These are phyloP conservation scores for Pyrenophora teres DNA, from an alignment of 2,329 filamentous ascomycete species.

Conservation along the genomic window DNA sequence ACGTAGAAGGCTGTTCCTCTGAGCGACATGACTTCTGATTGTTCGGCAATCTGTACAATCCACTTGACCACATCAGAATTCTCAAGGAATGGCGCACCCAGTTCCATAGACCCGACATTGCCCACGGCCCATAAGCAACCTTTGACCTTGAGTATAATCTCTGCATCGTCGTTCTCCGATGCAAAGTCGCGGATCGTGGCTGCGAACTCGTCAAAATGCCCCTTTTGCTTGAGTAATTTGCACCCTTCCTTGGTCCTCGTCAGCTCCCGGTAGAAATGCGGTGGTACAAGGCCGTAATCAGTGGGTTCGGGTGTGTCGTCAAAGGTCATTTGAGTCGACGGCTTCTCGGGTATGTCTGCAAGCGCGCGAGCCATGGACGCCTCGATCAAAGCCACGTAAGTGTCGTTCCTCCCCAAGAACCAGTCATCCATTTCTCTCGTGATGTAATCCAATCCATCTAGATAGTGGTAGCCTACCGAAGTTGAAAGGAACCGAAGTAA, in stretches of 20 bases:
- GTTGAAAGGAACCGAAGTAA: conserved; percentile 92
- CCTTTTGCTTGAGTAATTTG: conserved; percentile 84
- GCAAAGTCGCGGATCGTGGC: conserved; percentile 85
- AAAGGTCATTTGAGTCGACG: conserved; percentile 52
- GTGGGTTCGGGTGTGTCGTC: conserved; percentile 54
- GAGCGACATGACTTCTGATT: conserved; percentile 86
- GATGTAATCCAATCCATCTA: conserved; percentile 96
- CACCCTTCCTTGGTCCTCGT: conserved; percentile 93
- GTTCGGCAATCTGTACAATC: conserved; percentile 86
- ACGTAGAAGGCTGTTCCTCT: conserved; percentile 97
- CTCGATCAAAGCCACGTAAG: conserved; percentile 92
- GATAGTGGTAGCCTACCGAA: conserved; percentile 95
- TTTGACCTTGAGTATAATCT: conserved; percentile 90
- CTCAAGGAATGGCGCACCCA: conserved; percentile 92
- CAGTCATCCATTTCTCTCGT: conserved; percentile 99
- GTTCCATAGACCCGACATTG: conserved; percentile 97
- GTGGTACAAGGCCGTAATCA: conserved; percentile 72
- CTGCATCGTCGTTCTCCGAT: conserved; percentile 80
- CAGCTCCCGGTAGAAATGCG: conserved; percentile 95
- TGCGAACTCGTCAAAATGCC: conserved; percentile 93
- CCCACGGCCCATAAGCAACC: conserved; percentile 97
- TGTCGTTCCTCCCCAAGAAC: conserved; percentile 95
- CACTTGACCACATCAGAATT: conserved; percentile 84
- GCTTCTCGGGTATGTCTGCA: conserved; percentile 61
- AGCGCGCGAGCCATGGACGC: conserved; percentile 91